Conservation (phyloP, 306 rosid species). For the Rosa persica region DNA sequence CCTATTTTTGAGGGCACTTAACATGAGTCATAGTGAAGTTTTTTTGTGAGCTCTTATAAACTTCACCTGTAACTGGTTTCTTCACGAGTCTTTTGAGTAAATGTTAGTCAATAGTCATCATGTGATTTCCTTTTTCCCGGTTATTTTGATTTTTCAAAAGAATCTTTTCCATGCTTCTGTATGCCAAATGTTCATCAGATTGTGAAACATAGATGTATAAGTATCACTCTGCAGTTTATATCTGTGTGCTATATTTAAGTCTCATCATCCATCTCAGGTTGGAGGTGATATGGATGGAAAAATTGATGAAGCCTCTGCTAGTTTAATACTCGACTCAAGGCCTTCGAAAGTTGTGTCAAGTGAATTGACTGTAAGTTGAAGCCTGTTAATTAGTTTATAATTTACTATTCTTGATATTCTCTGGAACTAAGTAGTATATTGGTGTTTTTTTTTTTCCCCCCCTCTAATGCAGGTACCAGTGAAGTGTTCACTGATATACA, state of each 20-base stretch:
- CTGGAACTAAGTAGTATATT: slow-evolving; percentile 2
- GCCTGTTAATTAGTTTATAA: slow-evolving; percentile 14
- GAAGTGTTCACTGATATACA: slow-evolving; percentile 66
- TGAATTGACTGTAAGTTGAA: slow-evolving; percentile 77
- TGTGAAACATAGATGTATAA: slow-evolving; percentile 9
- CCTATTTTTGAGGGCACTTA: background rate
- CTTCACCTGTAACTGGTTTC: background rate
- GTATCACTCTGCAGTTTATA: slow-evolving; percentile 9
- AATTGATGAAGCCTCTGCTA: slow-evolving; percentile 80
- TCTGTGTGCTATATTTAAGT: background rate
- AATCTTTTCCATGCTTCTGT: background rate
- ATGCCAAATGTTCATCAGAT: background rate
- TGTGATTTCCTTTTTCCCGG: background rate
- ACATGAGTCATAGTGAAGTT: background rate
- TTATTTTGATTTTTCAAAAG: background rate
- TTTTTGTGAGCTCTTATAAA: background rate
- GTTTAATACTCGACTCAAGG: slow-evolving; percentile 78
- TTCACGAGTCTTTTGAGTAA: background rate
- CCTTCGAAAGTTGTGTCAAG: slow-evolving; percentile 89
- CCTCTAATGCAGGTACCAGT: slow-evolving; percentile 71
- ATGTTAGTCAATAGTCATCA: background rate
- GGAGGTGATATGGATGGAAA: slow-evolving; percentile 84
- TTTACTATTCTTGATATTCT: slow-evolving; percentile 7
- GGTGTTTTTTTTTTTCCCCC: background rate
- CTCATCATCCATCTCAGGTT: slow-evolving; percentile 51